Evolutionary conservation across 768 basidiomycete species (phyloP), one percentile per base, ranked within the genome.

Genomic region (Plicaturopsis crispa): DNA sequence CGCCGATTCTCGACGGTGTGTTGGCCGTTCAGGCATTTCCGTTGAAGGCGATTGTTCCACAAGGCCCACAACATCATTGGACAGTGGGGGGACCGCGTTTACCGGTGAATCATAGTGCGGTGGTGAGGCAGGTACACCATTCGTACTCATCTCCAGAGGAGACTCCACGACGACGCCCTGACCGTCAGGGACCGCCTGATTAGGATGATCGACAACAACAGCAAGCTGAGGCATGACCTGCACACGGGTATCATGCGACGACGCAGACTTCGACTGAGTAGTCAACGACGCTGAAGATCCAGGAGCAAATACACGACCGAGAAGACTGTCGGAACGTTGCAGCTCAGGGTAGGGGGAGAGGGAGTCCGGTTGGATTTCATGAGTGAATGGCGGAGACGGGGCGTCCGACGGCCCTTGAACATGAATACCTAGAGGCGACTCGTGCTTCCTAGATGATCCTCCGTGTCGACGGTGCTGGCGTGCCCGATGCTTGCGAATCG

Each of bases 401-500:
- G 26, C 26, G 26, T 28, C 28, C 12, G 37, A 6, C 6, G 26
- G 26, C 28, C 19, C 14, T 10, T 38, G 20, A 21, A 12, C 17
- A 5, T 23, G 21, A 6, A 11, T 13, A 13, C 21, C 22, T 21
- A 11, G 13, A 36, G 26, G 18, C 21, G 28, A 13, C 2, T 37
- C 23, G 18, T 19, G 28, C 12, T 19, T 19, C 24, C 17, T 22
- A 22, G 23, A 23, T 1, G 38, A 18, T 28, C 19, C 21, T 24
- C 21, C 41, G 17, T 26, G 32, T 6, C 33, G 8, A 40, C 31
- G 22, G n/a, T 24, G 8, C 17, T 4, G 20, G 20, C 23, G 18
- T 14, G 18, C 35, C 41, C 57, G 49, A 37, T 61, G 62, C 24
- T 50, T 57, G 33, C 42, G 50, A 20, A 62, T 55, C 26, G 49